Evolutionary conservation across 2,329 filamentous ascomycete species (phyloP).

Genomic region (Claviceps humidiphila): DNA sequence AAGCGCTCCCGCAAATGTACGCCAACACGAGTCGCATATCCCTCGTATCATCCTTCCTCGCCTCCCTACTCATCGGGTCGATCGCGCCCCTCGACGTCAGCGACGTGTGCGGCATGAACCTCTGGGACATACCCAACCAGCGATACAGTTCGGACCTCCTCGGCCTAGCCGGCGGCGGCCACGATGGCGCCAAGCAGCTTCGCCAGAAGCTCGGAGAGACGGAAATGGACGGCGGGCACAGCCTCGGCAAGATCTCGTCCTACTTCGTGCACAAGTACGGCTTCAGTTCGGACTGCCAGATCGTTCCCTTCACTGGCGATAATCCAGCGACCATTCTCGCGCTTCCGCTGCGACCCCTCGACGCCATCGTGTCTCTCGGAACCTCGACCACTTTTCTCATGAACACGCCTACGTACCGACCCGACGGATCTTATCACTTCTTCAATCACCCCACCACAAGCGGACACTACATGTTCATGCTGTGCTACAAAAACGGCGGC

Average conservation of each 20-base stretch:
- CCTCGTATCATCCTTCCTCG: slow-evolving; percentile 88
- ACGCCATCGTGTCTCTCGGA: slow-evolving; percentile 88
- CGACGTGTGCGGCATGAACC: slow-evolving; percentile 92
- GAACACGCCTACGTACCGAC: slow-evolving; percentile 84
- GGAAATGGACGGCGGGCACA: slow-evolving; percentile 64
- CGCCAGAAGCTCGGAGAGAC: slow-evolving; percentile 70
- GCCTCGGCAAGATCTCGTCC: slow-evolving; percentile 58
- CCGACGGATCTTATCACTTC: slow-evolving; percentile 87
- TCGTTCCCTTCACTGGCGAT: slow-evolving; percentile 86
- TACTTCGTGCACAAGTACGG: slow-evolving; percentile 75
- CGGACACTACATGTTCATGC: slow-evolving; percentile 98
- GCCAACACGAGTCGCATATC: slow-evolving; percentile 71
- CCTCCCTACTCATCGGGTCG: slow-evolving; percentile 73
- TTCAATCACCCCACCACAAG: slow-evolving; percentile 92
- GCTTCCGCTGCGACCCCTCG: slow-evolving; percentile 71
- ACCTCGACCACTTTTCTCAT: slow-evolving; percentile 96
- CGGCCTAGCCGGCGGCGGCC: slow-evolving; percentile 59
- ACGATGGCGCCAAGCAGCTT: slow-evolving; percentile 46
- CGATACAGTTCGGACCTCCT: slow-evolving; percentile 65
- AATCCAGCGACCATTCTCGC: slow-evolving; percentile 93
- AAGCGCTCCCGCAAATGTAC: slow-evolving; percentile 71
- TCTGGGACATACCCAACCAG: slow-evolving; percentile 76
- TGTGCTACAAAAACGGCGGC: slow-evolving; percentile 98
- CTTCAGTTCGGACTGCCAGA: slow-evolving; percentile 59
- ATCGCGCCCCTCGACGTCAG: slow-evolving; percentile 86